Percentiles rank a stretch among this genome's conserved stretches.
phyloP scores from a whole-genome alignment of 768 basidiomycete species.

The Strobilomyces echinocephalus region DNA sequence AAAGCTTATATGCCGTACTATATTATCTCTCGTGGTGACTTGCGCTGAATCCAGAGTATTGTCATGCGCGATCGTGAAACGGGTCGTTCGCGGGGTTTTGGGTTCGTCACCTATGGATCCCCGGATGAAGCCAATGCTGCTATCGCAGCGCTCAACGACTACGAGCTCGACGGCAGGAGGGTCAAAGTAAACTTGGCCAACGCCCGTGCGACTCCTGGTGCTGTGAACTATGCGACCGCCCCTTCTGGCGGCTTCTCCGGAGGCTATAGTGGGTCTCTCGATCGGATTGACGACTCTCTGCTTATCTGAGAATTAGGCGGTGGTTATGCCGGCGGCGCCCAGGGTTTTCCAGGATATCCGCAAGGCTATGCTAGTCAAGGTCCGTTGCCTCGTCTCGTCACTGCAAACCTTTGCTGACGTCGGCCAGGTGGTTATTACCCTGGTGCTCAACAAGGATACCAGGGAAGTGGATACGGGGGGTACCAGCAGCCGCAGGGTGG shows the following conservation, averaged over 20 bases:
- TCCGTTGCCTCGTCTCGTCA: background rate
- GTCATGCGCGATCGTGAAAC: conserved; percentile 99
- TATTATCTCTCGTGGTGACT: conserved; percentile 27
- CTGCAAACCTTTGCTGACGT: background rate
- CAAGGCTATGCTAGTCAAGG: conserved; percentile 18
- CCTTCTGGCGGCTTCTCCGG: conserved; percentile 34
- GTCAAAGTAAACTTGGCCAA: conserved; percentile 87
- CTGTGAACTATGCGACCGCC: conserved; percentile 32
- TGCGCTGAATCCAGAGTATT: conserved; percentile 61
- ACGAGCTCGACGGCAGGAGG: conserved; percentile 88
- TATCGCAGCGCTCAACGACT: conserved; percentile 75
- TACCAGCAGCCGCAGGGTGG: conserved; percentile 23
- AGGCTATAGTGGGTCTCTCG: conserved; percentile 19
- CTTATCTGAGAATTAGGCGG: conserved; percentile 24
- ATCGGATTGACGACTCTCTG: background rate
- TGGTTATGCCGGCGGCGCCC: conserved; percentile 29
- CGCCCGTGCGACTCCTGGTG: conserved; percentile 53
- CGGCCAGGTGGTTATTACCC: conserved; percentile 7
- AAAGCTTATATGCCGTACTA: conserved; percentile 19
- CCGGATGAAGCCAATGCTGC: conserved; percentile 70
- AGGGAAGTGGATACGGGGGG: conserved; percentile 20
- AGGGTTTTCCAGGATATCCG: conserved; percentile 26
- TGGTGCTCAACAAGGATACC: conserved; percentile 22
- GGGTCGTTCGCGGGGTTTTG: conserved; percentile 94
- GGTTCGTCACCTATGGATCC: conserved; percentile 79